These are phyloP conservation scores for Chlamydomonas schloesseri DNA, from an alignment of 139 green algal genomes.

Conservation along the genomic window DNA sequence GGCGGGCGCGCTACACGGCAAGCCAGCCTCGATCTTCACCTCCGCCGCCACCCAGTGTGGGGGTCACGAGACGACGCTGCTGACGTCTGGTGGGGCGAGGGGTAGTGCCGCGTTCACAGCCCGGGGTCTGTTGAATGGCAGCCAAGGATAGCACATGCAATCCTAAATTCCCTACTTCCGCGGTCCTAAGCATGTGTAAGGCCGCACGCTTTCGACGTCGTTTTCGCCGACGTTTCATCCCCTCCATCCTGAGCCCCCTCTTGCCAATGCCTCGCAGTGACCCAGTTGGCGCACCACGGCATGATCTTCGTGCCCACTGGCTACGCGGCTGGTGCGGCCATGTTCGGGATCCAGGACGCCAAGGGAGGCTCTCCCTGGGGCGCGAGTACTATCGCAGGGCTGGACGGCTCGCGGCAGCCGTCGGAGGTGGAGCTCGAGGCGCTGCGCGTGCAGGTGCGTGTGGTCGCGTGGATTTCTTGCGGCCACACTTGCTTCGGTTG, in stretches of 20 bases:
- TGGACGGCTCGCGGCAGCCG: constrained; percentile 74
- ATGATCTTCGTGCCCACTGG: constrained; percentile 90
- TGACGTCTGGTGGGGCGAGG: constrained; percentile 50
- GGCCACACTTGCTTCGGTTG: neutral
- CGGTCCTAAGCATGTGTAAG: too few relatives aligned
- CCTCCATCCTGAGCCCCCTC: too few relatives aligned
- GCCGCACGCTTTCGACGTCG: too few relatives aligned
- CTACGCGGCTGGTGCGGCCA: constrained; percentile 58
- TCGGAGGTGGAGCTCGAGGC: constrained; percentile 73
- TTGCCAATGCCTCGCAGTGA: constrained; percentile 45
- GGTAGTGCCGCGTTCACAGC: too few relatives aligned
- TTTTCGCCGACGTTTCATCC: too few relatives aligned
- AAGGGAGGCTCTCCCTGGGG: constrained; percentile 83
- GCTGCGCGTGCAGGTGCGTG: constrained; percentile 13
- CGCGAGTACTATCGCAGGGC: constrained; percentile 73
- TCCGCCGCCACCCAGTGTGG: constrained; percentile 74
- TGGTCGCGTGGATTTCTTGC: neutral
- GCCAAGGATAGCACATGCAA: too few relatives aligned
- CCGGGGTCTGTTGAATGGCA: too few relatives aligned
- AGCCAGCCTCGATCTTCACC: constrained; percentile 74
- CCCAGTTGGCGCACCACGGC: constrained; percentile 84
- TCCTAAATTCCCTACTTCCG: too few relatives aligned
- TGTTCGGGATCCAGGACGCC: constrained; percentile 60
- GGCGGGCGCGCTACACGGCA: constrained; percentile 68
- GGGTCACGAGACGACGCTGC: constrained; percentile 80